phyloP scores from a whole-genome alignment of 129 eudicot species.

The Tagetes patula region DNA sequence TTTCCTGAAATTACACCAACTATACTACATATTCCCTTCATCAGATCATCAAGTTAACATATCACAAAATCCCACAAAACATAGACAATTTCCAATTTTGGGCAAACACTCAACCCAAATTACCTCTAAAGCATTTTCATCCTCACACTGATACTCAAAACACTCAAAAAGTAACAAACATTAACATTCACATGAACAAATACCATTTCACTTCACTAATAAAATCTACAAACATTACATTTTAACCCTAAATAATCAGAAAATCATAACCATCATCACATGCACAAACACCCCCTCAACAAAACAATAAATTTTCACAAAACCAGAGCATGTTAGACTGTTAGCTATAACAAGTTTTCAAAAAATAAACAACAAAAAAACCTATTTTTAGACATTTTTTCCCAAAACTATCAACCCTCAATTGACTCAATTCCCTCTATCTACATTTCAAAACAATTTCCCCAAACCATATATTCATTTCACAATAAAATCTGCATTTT shows the following conservation, averaged over 20 bases:
- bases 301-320: background rate
- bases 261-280: constrained; percentile 14
- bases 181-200: background rate
- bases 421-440: too few relatives aligned
- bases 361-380: background rate
- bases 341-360: background rate
- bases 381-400: constrained; percentile 5
- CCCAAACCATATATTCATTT: too few relatives aligned
- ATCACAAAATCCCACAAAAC: background rate
- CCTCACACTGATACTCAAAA: background rate
- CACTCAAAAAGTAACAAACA: background rate
- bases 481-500: too few relatives aligned
- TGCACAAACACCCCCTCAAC: constrained; percentile 7
- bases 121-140: background rate
- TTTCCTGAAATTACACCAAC: constrained; percentile 11
- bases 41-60: background rate
- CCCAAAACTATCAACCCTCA: background rate
- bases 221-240: background rate
- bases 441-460: too few relatives aligned
- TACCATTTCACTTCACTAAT: background rate
- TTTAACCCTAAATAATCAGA: background rate
- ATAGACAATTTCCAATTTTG: constrained; percentile 8
- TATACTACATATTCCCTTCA: constrained; percentile 6
- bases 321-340: background rate
- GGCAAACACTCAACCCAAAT: background rate